These are phyloP conservation scores for Helotiales sp. DNA, from an alignment of 2,329 filamentous ascomycete species.

Conservation along the genomic window DNA sequence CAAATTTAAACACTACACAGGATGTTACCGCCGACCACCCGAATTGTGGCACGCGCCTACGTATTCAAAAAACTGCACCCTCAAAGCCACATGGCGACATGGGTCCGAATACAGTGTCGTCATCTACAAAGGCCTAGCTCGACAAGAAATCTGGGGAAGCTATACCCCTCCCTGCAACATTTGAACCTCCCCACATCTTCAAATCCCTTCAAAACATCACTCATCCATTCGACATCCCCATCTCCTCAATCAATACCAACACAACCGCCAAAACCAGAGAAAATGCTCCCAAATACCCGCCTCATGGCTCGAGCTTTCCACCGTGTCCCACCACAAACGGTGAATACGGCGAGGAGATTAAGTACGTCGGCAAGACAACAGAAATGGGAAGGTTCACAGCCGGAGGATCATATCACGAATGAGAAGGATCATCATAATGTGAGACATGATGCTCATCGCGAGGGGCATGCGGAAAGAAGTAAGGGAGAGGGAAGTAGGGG, in stretches of 20 bases:
- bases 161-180: not conserved
- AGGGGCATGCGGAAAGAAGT: constrained; percentile 39
- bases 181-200: not conserved
- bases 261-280: not conserved
- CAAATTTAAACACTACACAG: too few species aligned
- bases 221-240: not conserved
- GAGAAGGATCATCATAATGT: constrained; percentile 23
- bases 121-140: not conserved
- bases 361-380: not conserved
- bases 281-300: constrained; percentile 10
- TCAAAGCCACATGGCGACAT: not conserved
- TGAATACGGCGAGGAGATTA: too few species aligned
- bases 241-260: not conserved
- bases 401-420: constrained; percentile 13
- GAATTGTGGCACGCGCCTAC: not conserved
- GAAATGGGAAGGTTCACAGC: constrained; percentile 20
- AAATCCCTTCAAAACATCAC: not conserved
- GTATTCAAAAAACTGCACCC: not conserved
- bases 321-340: not conserved
- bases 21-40: too few species aligned
- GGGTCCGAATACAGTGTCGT: not conserved
- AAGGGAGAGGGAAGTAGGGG: constrained; percentile 31
- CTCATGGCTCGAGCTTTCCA: constrained; percentile 20
- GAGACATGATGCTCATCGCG: constrained; percentile 37
- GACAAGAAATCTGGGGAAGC: constrained; percentile 4